phyloP scores from a whole-genome alignment of 2,329 filamentous ascomycete genomes.

The Exophiala aquamarina region DNA sequence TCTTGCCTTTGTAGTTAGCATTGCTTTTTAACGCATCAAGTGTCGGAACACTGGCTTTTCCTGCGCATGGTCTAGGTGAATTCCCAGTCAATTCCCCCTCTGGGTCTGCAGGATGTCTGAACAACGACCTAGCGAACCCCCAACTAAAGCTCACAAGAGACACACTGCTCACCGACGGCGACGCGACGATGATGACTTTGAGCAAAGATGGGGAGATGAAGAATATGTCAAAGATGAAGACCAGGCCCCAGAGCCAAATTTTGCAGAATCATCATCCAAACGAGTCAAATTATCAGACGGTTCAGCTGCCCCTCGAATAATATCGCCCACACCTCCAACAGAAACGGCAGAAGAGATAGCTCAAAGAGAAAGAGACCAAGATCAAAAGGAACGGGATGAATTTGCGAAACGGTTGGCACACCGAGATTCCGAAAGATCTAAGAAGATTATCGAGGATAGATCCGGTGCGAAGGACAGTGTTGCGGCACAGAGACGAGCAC shows the following conservation, averaged over 20 bases:
- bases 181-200: conserved; percentile 55
- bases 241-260: conserved; percentile 56
- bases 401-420: conserved; percentile 74
- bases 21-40: too few species aligned
- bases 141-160: conserved; percentile 19
- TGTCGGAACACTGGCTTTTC: too few species aligned
- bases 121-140: conserved; percentile 18
- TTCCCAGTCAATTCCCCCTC: too few species aligned
- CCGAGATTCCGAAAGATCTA: conserved; percentile 69
- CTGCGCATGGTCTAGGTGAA: too few species aligned
- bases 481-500: conserved; percentile 59
- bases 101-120: conserved; percentile 16
- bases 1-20: too few species aligned
- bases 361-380: conserved; percentile 61
- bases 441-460: conserved; percentile 65
- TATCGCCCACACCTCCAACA: conserved; percentile 37
- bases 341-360: conserved; percentile 54
- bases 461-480: conserved; percentile 57
- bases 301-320: conserved; percentile 31
- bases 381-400: conserved; percentile 74
- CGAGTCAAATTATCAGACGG: conserved; percentile 66
- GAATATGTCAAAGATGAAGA: conserved; percentile 54
- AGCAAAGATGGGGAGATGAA: conserved; percentile 81
- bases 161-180: conserved; percentile 19
- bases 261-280: conserved; percentile 69